phyloP scores from a whole-genome alignment of 129 eudicot genomes.

The Silybum marianum region DNA sequence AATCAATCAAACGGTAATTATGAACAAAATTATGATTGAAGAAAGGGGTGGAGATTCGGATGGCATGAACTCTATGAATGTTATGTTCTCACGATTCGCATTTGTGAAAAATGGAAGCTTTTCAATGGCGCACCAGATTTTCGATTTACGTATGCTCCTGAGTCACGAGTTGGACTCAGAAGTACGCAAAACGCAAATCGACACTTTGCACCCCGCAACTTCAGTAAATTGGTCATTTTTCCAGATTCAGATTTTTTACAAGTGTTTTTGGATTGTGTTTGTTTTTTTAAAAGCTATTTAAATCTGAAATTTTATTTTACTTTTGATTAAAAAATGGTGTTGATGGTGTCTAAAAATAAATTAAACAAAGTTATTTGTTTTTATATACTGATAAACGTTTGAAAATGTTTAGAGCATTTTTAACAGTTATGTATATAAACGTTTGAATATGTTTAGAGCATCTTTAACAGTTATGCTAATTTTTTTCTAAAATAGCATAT shows the following conservation, averaged over 20 bases:
- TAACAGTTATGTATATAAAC: too few relatives aligned
- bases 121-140: conserved; percentile 22
- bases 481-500: too few relatives aligned
- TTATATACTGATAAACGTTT: too few relatives aligned
- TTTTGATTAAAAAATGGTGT: too few relatives aligned
- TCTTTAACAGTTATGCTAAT: too few relatives aligned
- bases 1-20: conserved; percentile 29
- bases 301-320: too few relatives aligned
- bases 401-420: too few relatives aligned
- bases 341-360: too few relatives aligned
- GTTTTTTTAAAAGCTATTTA: too few relatives aligned
- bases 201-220: conserved; percentile 7
- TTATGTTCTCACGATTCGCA: conserved; percentile 21
- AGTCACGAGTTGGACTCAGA: conserved; percentile 38
- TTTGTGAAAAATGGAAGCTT: conserved; percentile 17
- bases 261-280: too few relatives aligned
- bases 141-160: conserved; percentile 30
- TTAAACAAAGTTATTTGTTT: too few relatives aligned
- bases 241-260: background rate
- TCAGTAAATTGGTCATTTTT: background rate
- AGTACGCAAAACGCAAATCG: background rate
- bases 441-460: too few relatives aligned
- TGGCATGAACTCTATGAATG: conserved; percentile 32
- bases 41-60: conserved; percentile 36
- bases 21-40: conserved; percentile 25